Conservation (phyloP, 2,329 filamentous ascomycete species). For the Trichoderma simmonsii region DNA sequence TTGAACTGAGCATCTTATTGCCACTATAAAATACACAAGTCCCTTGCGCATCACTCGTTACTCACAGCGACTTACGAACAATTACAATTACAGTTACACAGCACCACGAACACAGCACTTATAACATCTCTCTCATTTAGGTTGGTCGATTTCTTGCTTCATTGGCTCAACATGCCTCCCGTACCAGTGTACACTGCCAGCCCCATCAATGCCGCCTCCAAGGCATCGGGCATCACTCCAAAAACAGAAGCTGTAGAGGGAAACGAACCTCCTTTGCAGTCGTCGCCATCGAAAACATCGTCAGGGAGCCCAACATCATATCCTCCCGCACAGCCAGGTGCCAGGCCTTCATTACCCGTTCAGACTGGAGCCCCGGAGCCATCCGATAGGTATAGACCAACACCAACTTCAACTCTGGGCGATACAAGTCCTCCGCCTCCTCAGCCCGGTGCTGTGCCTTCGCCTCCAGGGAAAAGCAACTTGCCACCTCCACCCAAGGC, state of each 20-base stretch:
- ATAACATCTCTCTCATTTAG: neutral
- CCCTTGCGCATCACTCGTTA: neutral
- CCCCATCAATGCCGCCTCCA: constrained; percentile 56
- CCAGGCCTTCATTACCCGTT: constrained; percentile 42
- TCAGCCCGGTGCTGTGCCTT: constrained; percentile 55
- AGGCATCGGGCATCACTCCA: constrained; percentile 48
- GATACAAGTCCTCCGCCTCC: constrained; percentile 48
- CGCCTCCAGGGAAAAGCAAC: constrained; percentile 33
- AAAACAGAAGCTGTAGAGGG: constrained; percentile 38
- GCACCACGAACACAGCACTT: neutral
- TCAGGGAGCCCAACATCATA: constrained; percentile 27
- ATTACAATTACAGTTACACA: neutral
- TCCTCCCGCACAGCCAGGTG: constrained; percentile 47
- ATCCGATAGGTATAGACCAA: constrained; percentile 38
- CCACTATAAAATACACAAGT: neutral
- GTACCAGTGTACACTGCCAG: constrained; percentile 58
- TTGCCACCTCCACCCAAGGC: constrained; percentile 52
- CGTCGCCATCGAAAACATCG: constrained; percentile 31
- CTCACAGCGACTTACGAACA: neutral
- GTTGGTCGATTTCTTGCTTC: neutral
- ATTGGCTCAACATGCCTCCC: constrained; percentile 49
- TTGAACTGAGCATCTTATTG: neutral
- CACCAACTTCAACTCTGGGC: constrained; percentile 45
- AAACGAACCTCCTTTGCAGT: constrained; percentile 22
- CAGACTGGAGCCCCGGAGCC: constrained; percentile 40